A percentile compares a stretch with the other conserved stretches of the same genome.
Conservation (phyloP, 2,329 filamentous ascomycete genomes). For the Emergomyces orientalis region DNA sequence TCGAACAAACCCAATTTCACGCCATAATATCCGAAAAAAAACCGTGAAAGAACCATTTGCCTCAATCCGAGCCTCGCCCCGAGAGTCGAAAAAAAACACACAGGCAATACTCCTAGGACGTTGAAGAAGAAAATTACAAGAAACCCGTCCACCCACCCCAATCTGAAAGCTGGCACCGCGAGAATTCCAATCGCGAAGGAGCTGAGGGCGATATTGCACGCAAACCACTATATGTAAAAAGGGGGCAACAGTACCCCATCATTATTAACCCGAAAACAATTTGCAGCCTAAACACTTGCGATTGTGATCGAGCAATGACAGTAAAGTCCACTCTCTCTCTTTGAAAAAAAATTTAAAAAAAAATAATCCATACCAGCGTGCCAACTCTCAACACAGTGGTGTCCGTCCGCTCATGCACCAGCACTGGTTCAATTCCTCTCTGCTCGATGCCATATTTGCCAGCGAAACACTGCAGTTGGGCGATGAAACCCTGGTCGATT, state of each 20-base stretch:
- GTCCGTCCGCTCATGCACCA: slow-evolving; percentile 4
- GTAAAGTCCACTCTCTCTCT: neutral
- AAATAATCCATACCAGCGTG: neutral
- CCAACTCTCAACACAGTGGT: neutral
- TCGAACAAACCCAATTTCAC: slow-evolving; percentile 52
- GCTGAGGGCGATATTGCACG: slow-evolving; percentile 1
- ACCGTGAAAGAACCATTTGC: slow-evolving; percentile 59
- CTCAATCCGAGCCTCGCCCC: slow-evolving; percentile 64
- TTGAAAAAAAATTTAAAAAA: neutral
- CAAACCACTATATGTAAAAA: neutral
- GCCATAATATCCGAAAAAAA: slow-evolving; percentile 55
- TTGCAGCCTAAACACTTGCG: neutral
- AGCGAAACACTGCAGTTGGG: neutral
- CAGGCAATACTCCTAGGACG: slow-evolving; percentile 4
- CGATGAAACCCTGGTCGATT: neutral
- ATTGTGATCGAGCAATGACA: neutral
- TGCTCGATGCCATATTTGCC: slow-evolving; percentile 5
- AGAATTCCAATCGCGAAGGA: slow-evolving; percentile 7
- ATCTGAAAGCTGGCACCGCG: slow-evolving; percentile 2
- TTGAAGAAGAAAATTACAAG: slow-evolving; percentile 9
- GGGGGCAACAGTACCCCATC: too few species aligned
- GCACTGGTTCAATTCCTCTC: slow-evolving; percentile 7
- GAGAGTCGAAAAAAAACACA: slow-evolving; percentile 61
- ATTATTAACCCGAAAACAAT: neutral
- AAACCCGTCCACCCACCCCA: slow-evolving; percentile 8